These are phyloP conservation scores for Penicillium arizonense DNA, from an alignment of 495 filamentous ascomycete species.

Conservation along the genomic window DNA sequence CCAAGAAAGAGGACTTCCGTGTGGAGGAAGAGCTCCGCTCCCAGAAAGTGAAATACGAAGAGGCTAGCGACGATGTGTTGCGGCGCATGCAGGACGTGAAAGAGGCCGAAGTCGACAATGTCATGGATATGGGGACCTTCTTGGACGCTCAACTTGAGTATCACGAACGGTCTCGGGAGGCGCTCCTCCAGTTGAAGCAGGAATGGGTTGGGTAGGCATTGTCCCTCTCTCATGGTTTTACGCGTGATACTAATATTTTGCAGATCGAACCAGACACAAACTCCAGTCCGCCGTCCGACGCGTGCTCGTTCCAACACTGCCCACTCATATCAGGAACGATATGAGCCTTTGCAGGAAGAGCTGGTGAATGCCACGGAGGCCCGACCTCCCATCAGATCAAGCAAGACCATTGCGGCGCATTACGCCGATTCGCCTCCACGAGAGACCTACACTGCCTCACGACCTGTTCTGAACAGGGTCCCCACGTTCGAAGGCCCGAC, in stretches of 20 bases:
- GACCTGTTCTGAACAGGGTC: conserved; percentile 46
- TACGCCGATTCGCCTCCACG: conserved; percentile 32
- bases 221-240: neutral
- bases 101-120: conserved; percentile 81
- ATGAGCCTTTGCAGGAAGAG: conserved; percentile 58
- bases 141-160: conserved; percentile 89
- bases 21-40: conserved; percentile 90
- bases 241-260: conserved; percentile 16
- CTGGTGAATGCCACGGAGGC: conserved; percentile 36
- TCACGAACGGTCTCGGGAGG: conserved; percentile 84
- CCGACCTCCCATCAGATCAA: conserved; percentile 64
- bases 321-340: conserved; percentile 59
- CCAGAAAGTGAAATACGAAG: conserved; percentile 95
- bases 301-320: conserved; percentile 62
- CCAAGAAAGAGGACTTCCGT: conserved; percentile 88
- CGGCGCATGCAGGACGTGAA: conserved; percentile 97
- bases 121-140: conserved; percentile 77
- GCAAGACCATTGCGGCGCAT: conserved; percentile 34
- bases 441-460: conserved; percentile 33
- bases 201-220: conserved; percentile 64
- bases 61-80: conserved; percentile 88
- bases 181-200: conserved; percentile 62
- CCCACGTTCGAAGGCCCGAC: conserved; percentile 58
- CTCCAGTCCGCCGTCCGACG: conserved; percentile 35
- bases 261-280: conserved; percentile 27